Conservation (phyloP, 192 early-diverging fungal species). For the Mortierella antarctica region DNA sequence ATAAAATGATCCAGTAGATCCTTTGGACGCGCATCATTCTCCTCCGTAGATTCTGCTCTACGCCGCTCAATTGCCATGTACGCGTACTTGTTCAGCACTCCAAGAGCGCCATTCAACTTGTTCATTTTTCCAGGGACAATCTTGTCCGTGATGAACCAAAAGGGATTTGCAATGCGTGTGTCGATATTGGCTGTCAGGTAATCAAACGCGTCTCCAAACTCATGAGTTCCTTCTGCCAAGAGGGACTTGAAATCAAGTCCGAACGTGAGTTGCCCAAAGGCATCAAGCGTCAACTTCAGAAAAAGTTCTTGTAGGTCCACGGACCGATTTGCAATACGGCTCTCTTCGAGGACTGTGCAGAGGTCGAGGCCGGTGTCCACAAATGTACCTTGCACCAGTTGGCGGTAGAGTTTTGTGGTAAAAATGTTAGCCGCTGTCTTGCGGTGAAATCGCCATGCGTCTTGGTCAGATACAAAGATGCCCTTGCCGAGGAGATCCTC, state of each 20-base stretch:
- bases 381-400: slow-evolving; percentile 34
- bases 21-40: slow-evolving; percentile 5
- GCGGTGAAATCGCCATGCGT: slow-evolving; percentile 61
- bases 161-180: slow-evolving; percentile 29
- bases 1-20: slow-evolving; percentile 62
- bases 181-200: slow-evolving; percentile 47
- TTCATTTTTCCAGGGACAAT: slow-evolving; percentile 16
- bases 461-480: slow-evolving; percentile 69
- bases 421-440: slow-evolving; percentile 57
- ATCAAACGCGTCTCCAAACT: slow-evolving; percentile 65
- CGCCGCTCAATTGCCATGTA: slow-evolving; percentile 32
- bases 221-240: slow-evolving; percentile 15
- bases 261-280: slow-evolving; percentile 51
- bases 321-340: slow-evolving; percentile 1
- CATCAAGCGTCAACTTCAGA: slow-evolving; percentile 55
- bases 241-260: slow-evolving; percentile 36
- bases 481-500: slow-evolving; percentile 63
- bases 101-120: slow-evolving; percentile 8
- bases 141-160: slow-evolving; percentile 52
- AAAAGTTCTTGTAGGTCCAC: slow-evolving; percentile 61
- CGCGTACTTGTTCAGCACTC: slow-evolving; percentile 38
- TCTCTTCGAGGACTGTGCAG: slow-evolving; percentile 14
- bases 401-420: slow-evolving; percentile 42
- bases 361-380: slow-evolving; percentile 15
- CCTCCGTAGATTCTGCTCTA: slow-evolving; percentile 17